Evolutionary conservation across 169 alveolate species (phyloP), one percentile per base, ranked within the genome.

Genomic region (Besnoitia besnoiti): DNA sequence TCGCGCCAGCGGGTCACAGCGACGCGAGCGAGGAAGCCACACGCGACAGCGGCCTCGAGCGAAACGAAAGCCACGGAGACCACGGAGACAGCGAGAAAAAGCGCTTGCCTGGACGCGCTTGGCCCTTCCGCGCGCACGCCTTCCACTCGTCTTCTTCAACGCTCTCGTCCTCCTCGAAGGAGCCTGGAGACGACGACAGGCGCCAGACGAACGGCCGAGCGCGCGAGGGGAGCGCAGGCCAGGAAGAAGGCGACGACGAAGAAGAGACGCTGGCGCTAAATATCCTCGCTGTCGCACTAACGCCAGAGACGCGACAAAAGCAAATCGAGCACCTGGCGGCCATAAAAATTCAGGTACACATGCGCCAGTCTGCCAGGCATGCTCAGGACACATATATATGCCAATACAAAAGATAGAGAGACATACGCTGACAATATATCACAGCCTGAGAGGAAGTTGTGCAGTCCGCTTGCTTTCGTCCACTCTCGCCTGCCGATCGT

Each of bases 181-280:
- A 55, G 67, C 12, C 30, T 24, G 79, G n/a, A 10, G 82, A 73
- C 27, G 82, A 73, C 39, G 82, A 10, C 19, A 42, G n/a, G 82
- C n/a, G 21, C 39, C 12, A n/a, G 46, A 10, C 12, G 67, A 19
- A 16, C 67, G 67, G 24, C 3, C 5, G 30, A n/a, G 27, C 67
- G 27, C 3, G 5, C 67, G 21, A 30, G 82, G 12, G 46, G 1
- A 19, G 82, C 39, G 44, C 10, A 19, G n/a, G 82, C 33, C 33
- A 62, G 39, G 42, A 7, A 30, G n/a, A 62, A 30, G 39, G 19
- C 79, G 79, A 7, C 14, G n/a, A 73, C 0, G 82, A 30, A 7
- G 82, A 73, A n/a, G 82, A n/a, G 46, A 73, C 82, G 1, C 59
- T 77, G 7, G 55, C 87, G 40, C 40, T 77, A 55, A 77, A 77